These are phyloP conservation scores for Eucalyptus coolabah DNA, from an alignment of 345 rosid species.

Conservation along the genomic window DNA sequence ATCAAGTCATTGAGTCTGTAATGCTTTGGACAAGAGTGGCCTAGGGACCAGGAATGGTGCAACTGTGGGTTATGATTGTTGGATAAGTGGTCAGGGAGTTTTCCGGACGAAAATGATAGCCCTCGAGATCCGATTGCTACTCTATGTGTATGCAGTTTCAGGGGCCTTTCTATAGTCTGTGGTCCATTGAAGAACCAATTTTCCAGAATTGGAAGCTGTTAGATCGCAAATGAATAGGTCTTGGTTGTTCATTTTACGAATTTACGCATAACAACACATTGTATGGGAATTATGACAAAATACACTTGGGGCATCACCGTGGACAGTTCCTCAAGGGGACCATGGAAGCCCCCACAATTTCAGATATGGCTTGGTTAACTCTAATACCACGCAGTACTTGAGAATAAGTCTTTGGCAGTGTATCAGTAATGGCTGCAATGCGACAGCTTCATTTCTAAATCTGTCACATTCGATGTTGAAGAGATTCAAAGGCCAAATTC, in stretches of 20 bases:
- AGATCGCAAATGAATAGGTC: background rate
- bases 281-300: background rate
- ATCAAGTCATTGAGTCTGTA: background rate
- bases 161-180: background rate
- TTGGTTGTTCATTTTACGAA: background rate
- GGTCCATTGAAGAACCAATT: background rate
- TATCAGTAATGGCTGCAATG: background rate
- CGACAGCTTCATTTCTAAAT: background rate
- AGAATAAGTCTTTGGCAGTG: background rate
- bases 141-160: background rate
- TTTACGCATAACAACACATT: background rate
- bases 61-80: background rate
- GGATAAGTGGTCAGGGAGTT: background rate
- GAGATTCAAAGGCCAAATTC: background rate
- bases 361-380: background rate
- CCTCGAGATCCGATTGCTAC: background rate
- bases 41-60: background rate
- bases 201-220: background rate
- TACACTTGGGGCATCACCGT: background rate
- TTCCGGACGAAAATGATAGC: background rate
- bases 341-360: background rate
- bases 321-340: background rate
- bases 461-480: background rate
- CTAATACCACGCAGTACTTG: background rate
- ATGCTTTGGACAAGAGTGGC: background rate